Percentiles rank a stretch among this genome's conserved stretches.
phyloP scores from a whole-genome alignment of 768 basidiomycete genomes.

The Boletus rufocinnamomeus region DNA sequence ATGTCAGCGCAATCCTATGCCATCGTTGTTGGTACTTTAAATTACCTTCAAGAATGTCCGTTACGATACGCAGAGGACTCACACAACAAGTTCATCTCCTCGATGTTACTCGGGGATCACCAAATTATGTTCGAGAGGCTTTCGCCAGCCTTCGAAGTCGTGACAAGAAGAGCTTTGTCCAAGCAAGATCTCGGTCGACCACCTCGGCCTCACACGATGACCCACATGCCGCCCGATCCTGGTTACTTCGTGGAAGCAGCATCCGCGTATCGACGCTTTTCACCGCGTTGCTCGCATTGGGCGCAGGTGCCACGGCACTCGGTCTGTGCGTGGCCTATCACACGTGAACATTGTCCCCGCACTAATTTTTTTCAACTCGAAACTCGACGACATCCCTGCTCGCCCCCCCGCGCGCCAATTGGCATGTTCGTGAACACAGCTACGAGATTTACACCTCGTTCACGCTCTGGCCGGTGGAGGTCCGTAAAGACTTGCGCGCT shows the following conservation, averaged over 20 bases:
- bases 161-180: background rate
- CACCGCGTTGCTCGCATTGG: constrained; percentile 37
- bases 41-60: constrained; percentile 11
- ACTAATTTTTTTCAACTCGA: background rate
- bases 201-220: constrained; percentile 5
- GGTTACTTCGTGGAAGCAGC: constrained; percentile 15
- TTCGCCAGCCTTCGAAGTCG: background rate
- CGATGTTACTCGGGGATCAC: background rate
- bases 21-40: background rate
- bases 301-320: constrained; percentile 43
- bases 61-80: constrained; percentile 3
- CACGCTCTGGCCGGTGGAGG: constrained; percentile 65
- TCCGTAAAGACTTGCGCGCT: constrained; percentile 63
- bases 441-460: constrained; percentile 58
- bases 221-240: background rate
- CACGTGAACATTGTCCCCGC: background rate
- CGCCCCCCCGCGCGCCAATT: background rate
- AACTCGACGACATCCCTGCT: background rate
- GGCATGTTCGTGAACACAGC: constrained; percentile 32
- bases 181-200: constrained; percentile 15
- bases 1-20: too few species aligned
- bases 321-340: constrained; percentile 40
- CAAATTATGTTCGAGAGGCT: background rate
- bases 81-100: background rate
- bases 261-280: constrained; percentile 44